Conservation (phyloP, 768 basidiomycete species). For the Crucibulum laeve region DNA sequence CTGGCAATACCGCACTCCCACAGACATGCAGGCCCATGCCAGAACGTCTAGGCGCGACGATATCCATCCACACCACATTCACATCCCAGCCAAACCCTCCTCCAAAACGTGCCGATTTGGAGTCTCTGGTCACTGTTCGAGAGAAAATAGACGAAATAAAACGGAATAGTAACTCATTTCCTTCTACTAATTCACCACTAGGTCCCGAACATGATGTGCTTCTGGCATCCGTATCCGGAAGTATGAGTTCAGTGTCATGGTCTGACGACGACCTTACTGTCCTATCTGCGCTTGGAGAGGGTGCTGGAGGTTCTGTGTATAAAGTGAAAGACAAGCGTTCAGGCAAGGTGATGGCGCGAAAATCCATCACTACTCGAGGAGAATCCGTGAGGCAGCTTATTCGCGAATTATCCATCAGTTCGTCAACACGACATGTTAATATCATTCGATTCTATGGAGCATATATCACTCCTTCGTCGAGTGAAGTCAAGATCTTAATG, state of each 20-base stretch:
- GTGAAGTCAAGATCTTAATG: constrained; percentile 95
- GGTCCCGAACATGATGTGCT: constrained; percentile 18
- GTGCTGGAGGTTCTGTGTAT: constrained; percentile 94
- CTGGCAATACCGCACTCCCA: no score
- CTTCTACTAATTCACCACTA: constrained; percentile 9
- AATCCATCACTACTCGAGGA: constrained; percentile 87
- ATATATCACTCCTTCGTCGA: constrained; percentile 80
- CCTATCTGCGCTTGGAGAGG: constrained; percentile 79
- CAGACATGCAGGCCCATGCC: no score
- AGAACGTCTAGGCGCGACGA: no score
- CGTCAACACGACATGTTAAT: constrained; percentile 77
- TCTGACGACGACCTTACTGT: constrained; percentile 75
- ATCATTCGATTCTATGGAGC: constrained; percentile 93
- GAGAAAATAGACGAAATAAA: constrained; percentile 34
- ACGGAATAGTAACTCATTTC: constrained; percentile 18
- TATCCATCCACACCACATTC: no score
- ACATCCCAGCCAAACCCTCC: no score
- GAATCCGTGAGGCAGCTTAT: constrained; percentile 93
- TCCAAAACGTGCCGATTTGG: no score
- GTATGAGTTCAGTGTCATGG: constrained; percentile 38
- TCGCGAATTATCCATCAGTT: constrained; percentile 88
- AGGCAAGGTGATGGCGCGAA: constrained; percentile 83
- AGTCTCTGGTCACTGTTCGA: constrained; percentile 33
- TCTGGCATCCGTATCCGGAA: constrained; percentile 9
- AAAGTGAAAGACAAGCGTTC: constrained; percentile 85